These are phyloP conservation scores for Melampsora americana DNA, from an alignment of 1,284 basidiomycete genomes.

Conservation along the genomic window DNA sequence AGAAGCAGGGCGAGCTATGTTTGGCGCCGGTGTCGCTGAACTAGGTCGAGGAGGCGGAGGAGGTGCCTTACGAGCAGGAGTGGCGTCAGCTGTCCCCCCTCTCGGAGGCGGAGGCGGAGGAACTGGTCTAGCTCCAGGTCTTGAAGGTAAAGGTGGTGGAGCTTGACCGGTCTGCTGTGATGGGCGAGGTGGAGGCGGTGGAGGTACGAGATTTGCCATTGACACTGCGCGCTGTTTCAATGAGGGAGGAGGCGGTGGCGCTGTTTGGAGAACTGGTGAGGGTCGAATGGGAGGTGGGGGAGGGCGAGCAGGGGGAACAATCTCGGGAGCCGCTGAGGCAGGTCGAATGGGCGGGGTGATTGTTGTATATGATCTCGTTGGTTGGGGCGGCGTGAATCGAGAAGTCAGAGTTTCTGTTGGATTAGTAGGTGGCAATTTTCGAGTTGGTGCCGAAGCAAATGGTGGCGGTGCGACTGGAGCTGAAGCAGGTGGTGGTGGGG, in stretches of 20 bases:
- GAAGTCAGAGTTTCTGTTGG: not conserved
- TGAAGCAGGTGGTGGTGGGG: constrained; percentile 14
- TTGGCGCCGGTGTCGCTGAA: constrained; percentile 14
- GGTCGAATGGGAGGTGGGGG: constrained; percentile 22
- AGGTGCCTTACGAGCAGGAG: constrained; percentile 22
- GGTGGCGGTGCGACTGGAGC: constrained; percentile 15
- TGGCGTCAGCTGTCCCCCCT: not conserved
- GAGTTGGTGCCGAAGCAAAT: constrained; percentile 3
- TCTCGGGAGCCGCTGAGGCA: not conserved
- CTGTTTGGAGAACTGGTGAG: not conserved
- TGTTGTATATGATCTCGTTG: not conserved
- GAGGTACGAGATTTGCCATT: constrained; percentile 11
- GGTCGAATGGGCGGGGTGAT: not conserved
- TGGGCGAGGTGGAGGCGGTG: constrained; percentile 37
- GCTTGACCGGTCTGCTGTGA: constrained; percentile 16
- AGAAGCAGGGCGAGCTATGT: constrained; percentile 35
- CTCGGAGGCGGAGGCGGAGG: not conserved
- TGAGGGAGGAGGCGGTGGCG: constrained; percentile 3
- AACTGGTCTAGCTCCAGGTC: constrained; percentile 4
- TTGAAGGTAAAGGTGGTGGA: constrained; percentile 40
- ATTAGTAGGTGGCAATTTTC: not conserved
- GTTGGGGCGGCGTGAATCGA: not conserved
- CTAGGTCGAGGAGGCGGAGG: constrained; percentile 42
- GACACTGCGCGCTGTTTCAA: constrained; percentile 9
- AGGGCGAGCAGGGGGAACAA: constrained; percentile 8